Conservation (phyloP, 2,329 filamentous ascomycete species). For the Fusarium staphyleae region DNA sequence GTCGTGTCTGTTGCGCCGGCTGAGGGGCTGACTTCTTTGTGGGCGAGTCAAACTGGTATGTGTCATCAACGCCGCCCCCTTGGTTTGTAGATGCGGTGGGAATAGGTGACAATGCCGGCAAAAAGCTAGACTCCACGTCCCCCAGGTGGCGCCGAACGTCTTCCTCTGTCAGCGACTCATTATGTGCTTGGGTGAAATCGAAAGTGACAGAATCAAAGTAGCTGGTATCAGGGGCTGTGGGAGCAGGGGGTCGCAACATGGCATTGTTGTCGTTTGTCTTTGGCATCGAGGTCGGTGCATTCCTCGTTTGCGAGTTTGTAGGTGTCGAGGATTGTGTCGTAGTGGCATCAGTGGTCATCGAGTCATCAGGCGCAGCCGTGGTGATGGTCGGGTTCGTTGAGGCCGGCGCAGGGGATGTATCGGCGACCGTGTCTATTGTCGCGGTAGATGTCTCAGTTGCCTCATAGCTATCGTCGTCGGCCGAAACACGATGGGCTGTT, state of each 20-base stretch:
- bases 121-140: conserved; percentile 72
- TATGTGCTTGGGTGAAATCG: conserved; percentile 44
- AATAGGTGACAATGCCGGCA: conserved; percentile 65
- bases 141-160: conserved; percentile 63
- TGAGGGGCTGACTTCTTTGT: conserved; percentile 44
- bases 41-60: conserved; percentile 63
- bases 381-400: conserved; percentile 17
- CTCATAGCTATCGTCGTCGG: conserved; percentile 18
- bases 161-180: conserved; percentile 61
- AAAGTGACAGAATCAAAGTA: conserved; percentile 52
- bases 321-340: conserved; percentile 14
- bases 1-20: conserved; percentile 25
- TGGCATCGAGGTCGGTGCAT: conserved; percentile 13
- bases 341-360: conserved; percentile 27
- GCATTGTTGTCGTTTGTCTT: conserved; percentile 21
- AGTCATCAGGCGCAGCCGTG: conserved; percentile 22
- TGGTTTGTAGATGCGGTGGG: conserved; percentile 52
- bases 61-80: conserved; percentile 58
- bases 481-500: conserved; percentile 40
- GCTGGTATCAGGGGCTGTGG: conserved; percentile 48
- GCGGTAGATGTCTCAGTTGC: conserved; percentile 29
- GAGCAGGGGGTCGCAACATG: conserved; percentile 27
- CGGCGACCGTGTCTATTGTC: conserved; percentile 22
- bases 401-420: conserved; percentile 14
- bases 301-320: conserved; percentile 2